A percentile compares a stretch with the other conserved stretches of the same genome.
Evolutionary conservation across 306 rosid genomes (phyloP).

Genomic region (Astragalus membranaceus): DNA sequence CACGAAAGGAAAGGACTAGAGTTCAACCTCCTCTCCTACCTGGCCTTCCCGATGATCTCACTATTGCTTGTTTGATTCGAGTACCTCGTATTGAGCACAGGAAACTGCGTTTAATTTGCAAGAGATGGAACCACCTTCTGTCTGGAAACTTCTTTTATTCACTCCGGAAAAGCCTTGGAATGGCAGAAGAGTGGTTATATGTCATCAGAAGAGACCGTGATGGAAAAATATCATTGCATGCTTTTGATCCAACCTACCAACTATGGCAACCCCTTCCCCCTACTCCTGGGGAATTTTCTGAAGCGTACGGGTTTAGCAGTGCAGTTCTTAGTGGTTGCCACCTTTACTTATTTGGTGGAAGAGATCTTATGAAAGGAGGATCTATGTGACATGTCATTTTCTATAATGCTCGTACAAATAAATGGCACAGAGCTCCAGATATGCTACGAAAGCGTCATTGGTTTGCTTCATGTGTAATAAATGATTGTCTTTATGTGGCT

Average conservation of each 20-base stretch:
- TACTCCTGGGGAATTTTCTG: slow-evolving; percentile 79
- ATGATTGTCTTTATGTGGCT: slow-evolving; percentile 88
- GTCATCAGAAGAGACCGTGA: slow-evolving; percentile 92
- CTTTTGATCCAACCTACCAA: slow-evolving; percentile 87
- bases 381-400: slow-evolving; percentile 84
- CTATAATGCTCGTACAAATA: slow-evolving; percentile 86
- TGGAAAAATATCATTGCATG: slow-evolving; percentile 82
- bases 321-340: slow-evolving; percentile 94
- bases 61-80: slow-evolving; percentile 86
- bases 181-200: slow-evolving; percentile 96
- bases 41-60: slow-evolving; percentile 97
- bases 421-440: slow-evolving; percentile 92
- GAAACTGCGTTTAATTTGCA: slow-evolving; percentile 79
- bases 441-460: slow-evolving; percentile 83
- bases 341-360: slow-evolving; percentile 91
- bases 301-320: slow-evolving; percentile 80
- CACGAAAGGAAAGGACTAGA: slow-evolving; percentile 70
- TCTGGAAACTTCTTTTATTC: slow-evolving; percentile 88
- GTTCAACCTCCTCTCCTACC: slow-evolving; percentile 86
- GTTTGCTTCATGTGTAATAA: slow-evolving; percentile 82
- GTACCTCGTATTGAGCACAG: slow-evolving; percentile 86
- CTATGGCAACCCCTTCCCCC: slow-evolving; percentile 96
- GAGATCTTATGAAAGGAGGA: slow-evolving; percentile 54
- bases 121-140: slow-evolving; percentile 79
- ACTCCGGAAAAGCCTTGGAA: slow-evolving; percentile 81